Evolutionary conservation across 73 alveolate species (phyloP), one percentile per base, ranked within the genome.

Genomic region (Paraurostyla sp.): DNA sequence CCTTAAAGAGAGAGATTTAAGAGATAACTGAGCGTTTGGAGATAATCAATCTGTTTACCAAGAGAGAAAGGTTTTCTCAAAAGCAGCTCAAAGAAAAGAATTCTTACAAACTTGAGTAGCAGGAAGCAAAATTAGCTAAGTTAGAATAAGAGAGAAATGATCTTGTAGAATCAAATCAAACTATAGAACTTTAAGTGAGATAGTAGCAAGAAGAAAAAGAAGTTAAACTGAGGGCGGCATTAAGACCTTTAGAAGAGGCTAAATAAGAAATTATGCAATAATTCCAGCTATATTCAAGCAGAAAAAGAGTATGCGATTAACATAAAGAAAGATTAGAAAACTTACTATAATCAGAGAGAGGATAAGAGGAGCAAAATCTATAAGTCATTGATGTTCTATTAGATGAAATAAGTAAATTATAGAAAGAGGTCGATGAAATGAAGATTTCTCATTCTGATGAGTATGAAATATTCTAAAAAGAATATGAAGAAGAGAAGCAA

Each of bases 181-280:
- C 41, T 23, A 78, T 63, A 7, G 49, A 80, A 27, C 45, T 75
- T 27, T 27, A 76, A 22, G 86, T 87, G 0, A 87, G 80, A 29
- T 80, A 59, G 36, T 50, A 58, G 23, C 48, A 88, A 29, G 81
- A 88, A 27, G 48, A 59, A 35, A 78, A 48, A 62, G 49, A 76
- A 23, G 81, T 76, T 0, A 76, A 48, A 20, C 80, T 88, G 54
- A 76, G 71, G 42, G 35, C 88, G 29, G 69, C 71, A 9, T 33
- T 88, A 23, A 58, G 81, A 38, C 94, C 94, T n/a, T 35, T 88
- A 48, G 86, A 78, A 30, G 91, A 88, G 6, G 82, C 94, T 4
- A 16, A 29, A 6, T 41, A 52, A 0, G 52, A 41, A 15, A 71
- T 80, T 0, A n/a, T 29, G 29, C 89, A 78, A 40, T 46, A 88